Conservation (phyloP, 1,139 yeast genomes). For the Yamadazyma epiphylla region DNA sequence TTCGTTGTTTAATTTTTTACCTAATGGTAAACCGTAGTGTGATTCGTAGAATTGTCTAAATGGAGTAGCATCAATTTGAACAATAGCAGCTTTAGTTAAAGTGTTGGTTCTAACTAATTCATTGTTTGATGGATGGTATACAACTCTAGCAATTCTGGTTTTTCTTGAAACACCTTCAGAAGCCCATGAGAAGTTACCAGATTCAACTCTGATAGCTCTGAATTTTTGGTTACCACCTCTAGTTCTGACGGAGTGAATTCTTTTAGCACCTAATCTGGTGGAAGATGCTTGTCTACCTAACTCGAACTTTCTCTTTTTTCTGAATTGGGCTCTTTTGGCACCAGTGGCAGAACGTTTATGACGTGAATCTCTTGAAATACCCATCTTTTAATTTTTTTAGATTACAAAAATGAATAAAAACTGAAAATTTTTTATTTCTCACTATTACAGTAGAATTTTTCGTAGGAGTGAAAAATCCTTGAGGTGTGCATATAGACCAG, state of each 20-base stretch:
- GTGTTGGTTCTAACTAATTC: constrained; percentile 99
- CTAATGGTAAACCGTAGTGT: constrained; percentile 93
- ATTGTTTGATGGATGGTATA: constrained; percentile 99
- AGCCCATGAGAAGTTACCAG: constrained; percentile 99
- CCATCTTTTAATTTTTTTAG: constrained; percentile 51
- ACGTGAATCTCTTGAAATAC: constrained; percentile 99
- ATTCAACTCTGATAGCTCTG: constrained; percentile 99
- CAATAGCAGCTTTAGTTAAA: constrained; percentile 97
- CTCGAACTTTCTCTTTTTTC: constrained; percentile 99
- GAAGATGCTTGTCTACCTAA: constrained; percentile 99
- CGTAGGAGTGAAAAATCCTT: too few relatives aligned
- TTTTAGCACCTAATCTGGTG: constrained; percentile 99
- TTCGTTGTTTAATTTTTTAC: constrained; percentile 63
- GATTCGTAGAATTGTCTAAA: constrained; percentile 99
- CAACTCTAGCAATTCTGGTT: constrained; percentile 98
- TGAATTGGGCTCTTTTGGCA: constrained; percentile 99
- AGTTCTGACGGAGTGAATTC: constrained; percentile 98
- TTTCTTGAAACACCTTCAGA: constrained; percentile 98
- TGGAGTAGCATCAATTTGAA: constrained; percentile 99
- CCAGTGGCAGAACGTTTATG: constrained; percentile 99
- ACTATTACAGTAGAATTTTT: too few relatives aligned
- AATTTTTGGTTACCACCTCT: constrained; percentile 99
- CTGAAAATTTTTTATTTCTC: constrained; percentile 3
- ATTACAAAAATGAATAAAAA: constrained; percentile 1
- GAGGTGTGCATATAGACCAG: not conserved